Base-by-base conservation (phyloP, 106 monocot genomes). In the Narthecium ossifragum region DNA sequence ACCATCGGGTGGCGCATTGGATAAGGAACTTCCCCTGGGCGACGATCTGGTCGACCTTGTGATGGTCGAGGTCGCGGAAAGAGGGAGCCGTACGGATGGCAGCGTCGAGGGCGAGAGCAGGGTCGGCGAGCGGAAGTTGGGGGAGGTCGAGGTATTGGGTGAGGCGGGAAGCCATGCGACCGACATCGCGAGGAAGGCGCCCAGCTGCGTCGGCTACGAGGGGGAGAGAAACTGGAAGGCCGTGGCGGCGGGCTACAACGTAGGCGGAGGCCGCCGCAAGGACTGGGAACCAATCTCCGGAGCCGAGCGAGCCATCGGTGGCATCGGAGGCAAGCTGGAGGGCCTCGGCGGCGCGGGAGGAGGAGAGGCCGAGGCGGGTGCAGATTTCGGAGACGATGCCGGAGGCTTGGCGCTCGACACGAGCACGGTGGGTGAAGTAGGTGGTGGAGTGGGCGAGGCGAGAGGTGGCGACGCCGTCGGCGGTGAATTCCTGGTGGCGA, bases 1-100 rank as follows among this genome's bases (percentile, higher is more conserved):
- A 83, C 88, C 92, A 92, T 46, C 81, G 80, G 33, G 69, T 59
- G 36, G 75, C 40, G 60, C 89, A 90, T 18, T 65, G 71, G 32
- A 81, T 62, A 40, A 90, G 57, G 71, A 90, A 90, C 52, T 67
- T 59, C 18, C 75, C 78, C 46, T 90, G 89, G 38, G 57, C 55
- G 13, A 75, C 37, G 55, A 92, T 49, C 65, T 74, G 63, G 13
- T 77, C 71, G 18, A 21, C 8, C 56, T 32, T 92, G 4, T 64
- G 55, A 8, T 34, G 13, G 6, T 66, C 69, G 24, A 74, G n/a
- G 4, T 29, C 46, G 21, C 43, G 5, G 20, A 84, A 63, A 33
- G 49, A 21, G 0, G 66, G 66, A 34, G 48, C 63, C 0, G 45
- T 41, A 6, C 18, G 52, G 10, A 88, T 32, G 8, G 68, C 53